phyloP scores from a whole-genome alignment of 495 filamentous ascomycete genomes.

The Neurospora sp. region DNA sequence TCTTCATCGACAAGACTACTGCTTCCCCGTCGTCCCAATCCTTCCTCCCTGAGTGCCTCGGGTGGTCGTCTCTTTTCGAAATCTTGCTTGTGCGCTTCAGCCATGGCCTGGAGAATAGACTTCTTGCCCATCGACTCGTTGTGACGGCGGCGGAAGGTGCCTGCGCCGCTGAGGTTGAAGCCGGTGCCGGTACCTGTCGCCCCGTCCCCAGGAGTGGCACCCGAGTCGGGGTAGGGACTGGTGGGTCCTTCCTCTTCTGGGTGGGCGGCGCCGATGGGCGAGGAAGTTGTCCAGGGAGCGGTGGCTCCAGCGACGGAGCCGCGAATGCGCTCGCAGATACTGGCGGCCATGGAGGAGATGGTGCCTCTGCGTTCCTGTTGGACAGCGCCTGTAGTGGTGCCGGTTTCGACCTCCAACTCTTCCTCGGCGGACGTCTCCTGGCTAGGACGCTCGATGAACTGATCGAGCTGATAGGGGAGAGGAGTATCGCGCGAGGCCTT shows the following conservation, averaged over 20 bases:
- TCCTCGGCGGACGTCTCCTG: conserved; percentile 3
- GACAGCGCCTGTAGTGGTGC: background rate
- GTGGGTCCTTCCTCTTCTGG: background rate
- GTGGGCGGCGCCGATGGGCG: background rate
- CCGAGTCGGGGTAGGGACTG: background rate
- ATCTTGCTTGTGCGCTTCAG: conserved; percentile 73
- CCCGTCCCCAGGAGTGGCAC: background rate
- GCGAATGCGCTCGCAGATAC: background rate
- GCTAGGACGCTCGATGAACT: conserved; percentile 19
- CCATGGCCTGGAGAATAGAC: conserved; percentile 49
- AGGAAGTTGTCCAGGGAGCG: background rate
- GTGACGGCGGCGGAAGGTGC: conserved; percentile 26
- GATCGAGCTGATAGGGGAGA: conserved; percentile 60
- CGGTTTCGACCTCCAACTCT: background rate
- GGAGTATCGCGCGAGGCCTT: conserved; percentile 73
- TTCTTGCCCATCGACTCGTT: conserved; percentile 29
- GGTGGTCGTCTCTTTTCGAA: conserved; percentile 65
- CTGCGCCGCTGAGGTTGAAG: background rate
- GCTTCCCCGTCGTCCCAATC: background rate
- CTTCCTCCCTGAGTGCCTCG: background rate
- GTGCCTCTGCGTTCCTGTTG: background rate
- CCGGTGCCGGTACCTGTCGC: background rate
- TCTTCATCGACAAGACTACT: background rate
- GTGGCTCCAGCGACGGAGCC: background rate
- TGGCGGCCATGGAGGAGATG: background rate